Evolutionary conservation across 2,329 filamentous ascomycete species (phyloP), one percentile per base, ranked within the genome.

Genomic region (Talaromyces sp.): DNA sequence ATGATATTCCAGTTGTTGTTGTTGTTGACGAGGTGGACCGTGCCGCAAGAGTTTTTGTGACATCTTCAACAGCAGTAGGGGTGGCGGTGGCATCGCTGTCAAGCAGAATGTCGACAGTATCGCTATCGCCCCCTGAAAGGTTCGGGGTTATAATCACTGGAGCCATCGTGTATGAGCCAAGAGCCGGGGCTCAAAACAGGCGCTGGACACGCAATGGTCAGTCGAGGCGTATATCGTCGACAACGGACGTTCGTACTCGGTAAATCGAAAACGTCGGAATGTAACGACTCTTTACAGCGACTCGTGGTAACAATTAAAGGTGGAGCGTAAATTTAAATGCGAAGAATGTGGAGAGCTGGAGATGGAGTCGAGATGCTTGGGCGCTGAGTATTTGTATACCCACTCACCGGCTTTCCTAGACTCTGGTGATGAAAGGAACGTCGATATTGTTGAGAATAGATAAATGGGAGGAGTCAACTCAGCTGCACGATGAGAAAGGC

Each of bases 121-220:
- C 28, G 4, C 28, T 27, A 28, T 8, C 12, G 3, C 16, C 14
- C 61, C 63, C 68, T 64, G 68, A 63, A 58, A 67, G 62, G 40
- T 67, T 64, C 53, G 65, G 68, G 40, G 64, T 64, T 31, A 65
- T 66, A 47, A 65, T 59, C 42, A 74, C 65, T 52, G 73, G 73
- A 63, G 73, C 68, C 73, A 75, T 75, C 61, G 28, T 64, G 55
- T 47, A 27, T 42, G 57, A 47, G 73, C 70, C 72, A 66, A 73
- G 72, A 75, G 73, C 73, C 66, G 58, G 33, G 65, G 73, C 73
- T 72, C 73, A 68, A 70, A 72, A 75, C 73, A 60, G 63, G 58
- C 27, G 55, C 28, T 47, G 47, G 23, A 18, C 12, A 47, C n/a
- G 44, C 33, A 59, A 5, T 28, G 18, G 23, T 42, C 18, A 42